Base-by-base conservation (phyloP, 2,329 filamentous ascomycete species). In the Fusarium anthophilum region DNA sequence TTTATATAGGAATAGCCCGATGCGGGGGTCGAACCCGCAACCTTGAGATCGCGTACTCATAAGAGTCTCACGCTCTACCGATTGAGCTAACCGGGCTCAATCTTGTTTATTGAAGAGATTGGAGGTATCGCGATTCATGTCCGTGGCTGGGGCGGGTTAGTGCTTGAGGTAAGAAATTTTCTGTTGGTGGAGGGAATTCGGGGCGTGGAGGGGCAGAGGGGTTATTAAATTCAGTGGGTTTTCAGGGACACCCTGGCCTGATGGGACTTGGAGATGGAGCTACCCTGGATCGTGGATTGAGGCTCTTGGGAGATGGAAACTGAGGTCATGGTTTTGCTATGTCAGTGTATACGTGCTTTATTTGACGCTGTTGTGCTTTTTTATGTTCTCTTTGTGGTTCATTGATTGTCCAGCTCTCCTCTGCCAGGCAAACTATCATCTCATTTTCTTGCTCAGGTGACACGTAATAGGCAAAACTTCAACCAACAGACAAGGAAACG, bases 41-140 rank as follows among this genome's bases (percentile, higher is more conserved):
- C 85, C 85, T 87, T 86, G 84, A 87, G 86, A 86, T 87, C 66
- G 78, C 63, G 78, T 73, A 76, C 78, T 79, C 77, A 3, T 87
- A 87, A 88, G 89, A 91, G 90, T 91, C 89, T 90, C 86, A 91
- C 89, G 89, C 89, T 91, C 89, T 91, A 91, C 77, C 78, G 79
- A 80, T 80, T 79, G 77, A 79, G 73, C 76, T 77, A 77, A 76
- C 76, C 76, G 72, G 76, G 76, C 76, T 48, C 72, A 73, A 73
- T 73, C 72, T 73, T 71, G 24, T n/a, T 68, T 74, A 55, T 35
- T 73, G 50, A 30, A 62, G 14, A 12, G 0, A 0, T 1, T 3
- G 12, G 8, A 18, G 1, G 37, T 35, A 44, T 32, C 41, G 5
- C 22, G 13, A 17, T 3, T 28, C 5, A 73, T 70, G 39, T 3